A percentile compares a stretch with the other conserved stretches of the same genome.
These are phyloP conservation scores for Rubroboletus satanas DNA, from an alignment of 768 basidiomycete genomes.

Conservation along the genomic window DNA sequence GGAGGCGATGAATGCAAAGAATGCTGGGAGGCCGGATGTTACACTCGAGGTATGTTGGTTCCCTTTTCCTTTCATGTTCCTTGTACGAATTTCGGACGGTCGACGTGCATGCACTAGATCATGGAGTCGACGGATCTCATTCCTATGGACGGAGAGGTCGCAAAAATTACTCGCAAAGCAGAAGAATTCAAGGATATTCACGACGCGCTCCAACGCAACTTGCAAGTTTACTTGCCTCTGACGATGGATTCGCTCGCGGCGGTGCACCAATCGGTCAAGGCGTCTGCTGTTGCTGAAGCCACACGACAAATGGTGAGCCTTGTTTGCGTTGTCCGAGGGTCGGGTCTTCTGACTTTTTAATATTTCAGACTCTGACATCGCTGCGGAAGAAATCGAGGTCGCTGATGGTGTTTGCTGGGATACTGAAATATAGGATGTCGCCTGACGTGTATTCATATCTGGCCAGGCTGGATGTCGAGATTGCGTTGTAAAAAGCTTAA, in stretches of 20 bases:
- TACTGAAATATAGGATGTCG: conserved; percentile 85
- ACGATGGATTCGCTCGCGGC: conserved; percentile 90
- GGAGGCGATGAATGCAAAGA: conserved; percentile 76
- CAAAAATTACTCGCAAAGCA: conserved; percentile 77
- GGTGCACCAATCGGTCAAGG: conserved; percentile 75
- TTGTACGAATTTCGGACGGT: background rate
- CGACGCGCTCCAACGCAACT: conserved; percentile 82
- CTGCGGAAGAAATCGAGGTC: conserved; percentile 80
- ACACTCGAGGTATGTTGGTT: conserved; percentile 69
- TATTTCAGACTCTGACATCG: conserved; percentile 49
- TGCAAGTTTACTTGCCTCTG: conserved; percentile 82
- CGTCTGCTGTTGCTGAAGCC: conserved; percentile 65
- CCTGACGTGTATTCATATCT: conserved; percentile 88
- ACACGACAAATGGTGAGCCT: conserved; percentile 67
- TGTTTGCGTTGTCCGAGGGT: conserved; percentile 6
- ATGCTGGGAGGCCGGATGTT: conserved; percentile 64
- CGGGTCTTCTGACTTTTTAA: conserved; percentile 27
- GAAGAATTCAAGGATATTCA: conserved; percentile 88
- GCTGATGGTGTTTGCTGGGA: conserved; percentile 84
- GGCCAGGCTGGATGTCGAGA: conserved; percentile 81
- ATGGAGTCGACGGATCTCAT: conserved; percentile 86
- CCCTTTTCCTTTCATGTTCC: background rate
- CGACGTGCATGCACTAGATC: conserved; percentile 42
- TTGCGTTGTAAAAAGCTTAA: conserved; percentile 49
- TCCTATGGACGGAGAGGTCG: conserved; percentile 81